Percentiles rank a stretch among this genome's conserved stretches.
phyloP scores from a whole-genome alignment of 176 grass and related monocot species.

The Neostapfia colusana region DNA sequence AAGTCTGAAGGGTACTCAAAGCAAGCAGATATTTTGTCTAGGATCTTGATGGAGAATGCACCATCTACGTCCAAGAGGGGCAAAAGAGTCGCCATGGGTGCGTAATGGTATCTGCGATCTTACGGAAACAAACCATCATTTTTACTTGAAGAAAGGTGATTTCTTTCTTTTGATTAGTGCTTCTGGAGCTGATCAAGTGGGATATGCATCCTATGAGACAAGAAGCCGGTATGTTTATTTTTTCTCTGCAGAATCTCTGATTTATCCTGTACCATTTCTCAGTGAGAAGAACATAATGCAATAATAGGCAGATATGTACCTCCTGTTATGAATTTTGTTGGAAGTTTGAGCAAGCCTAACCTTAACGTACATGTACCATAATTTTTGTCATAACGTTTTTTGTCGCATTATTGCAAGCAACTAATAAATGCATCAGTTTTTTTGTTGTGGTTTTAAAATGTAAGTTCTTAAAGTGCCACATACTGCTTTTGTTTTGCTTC shows the following conservation, averaged over 20 bases:
- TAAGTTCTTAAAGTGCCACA: background rate
- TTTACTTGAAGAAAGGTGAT: slow-evolving; percentile 30
- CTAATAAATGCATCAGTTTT: background rate
- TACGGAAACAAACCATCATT: slow-evolving; percentile 24
- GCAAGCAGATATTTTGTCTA: slow-evolving; percentile 91
- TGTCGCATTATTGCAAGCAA: no score
- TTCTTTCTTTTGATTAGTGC: slow-evolving; percentile 29
- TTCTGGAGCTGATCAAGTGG: slow-evolving; percentile 7
- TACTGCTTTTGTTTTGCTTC: no score
- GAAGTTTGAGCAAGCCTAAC: background rate
- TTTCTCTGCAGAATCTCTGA: background rate
- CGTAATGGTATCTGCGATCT: slow-evolving; percentile 26
- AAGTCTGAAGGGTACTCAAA: slow-evolving; percentile 85
- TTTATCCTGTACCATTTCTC: slow-evolving; percentile 25
- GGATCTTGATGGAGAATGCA: slow-evolving; percentile 63
- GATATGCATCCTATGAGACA: slow-evolving; percentile 17
- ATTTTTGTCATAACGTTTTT: no score
- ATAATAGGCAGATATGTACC: slow-evolving; percentile 41
- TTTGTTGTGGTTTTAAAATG: background rate
- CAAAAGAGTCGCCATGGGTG: slow-evolving; percentile 58
- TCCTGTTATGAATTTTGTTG: slow-evolving; percentile 17
- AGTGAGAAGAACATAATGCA: slow-evolving; percentile 13
- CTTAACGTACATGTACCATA: no score
- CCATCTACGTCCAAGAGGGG: slow-evolving; percentile 38
- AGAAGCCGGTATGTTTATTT: slow-evolving; percentile 34